Percentiles rank a stretch among this genome's conserved stretches.
These are phyloP conservation scores for Pyrenochaeta sp. DNA, from an alignment of 2,329 filamentous ascomycete genomes.

Conservation along the genomic window DNA sequence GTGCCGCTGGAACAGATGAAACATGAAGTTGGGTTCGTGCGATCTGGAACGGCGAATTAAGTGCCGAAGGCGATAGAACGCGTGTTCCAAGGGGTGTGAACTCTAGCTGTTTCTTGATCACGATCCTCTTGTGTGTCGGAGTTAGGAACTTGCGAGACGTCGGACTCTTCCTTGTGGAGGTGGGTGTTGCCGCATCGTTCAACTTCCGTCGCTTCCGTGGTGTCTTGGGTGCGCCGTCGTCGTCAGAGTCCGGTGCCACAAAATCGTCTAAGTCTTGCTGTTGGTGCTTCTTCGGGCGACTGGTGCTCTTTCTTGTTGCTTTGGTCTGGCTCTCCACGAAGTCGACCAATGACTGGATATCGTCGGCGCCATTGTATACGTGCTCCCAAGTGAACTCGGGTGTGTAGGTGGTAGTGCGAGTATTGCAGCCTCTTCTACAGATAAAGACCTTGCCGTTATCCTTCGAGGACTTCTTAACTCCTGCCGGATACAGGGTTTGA, in stretches of 20 bases:
- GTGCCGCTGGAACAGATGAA: conserved; percentile 85
- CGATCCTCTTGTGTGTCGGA: conserved; percentile 72
- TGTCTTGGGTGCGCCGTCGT: conserved; percentile 53
- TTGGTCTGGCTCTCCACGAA: conserved; percentile 77
- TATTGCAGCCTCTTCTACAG: conserved; percentile 88
- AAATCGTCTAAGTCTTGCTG: conserved; percentile 55
- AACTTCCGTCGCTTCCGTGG: conserved; percentile 60
- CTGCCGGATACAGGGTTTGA: conserved; percentile 73
- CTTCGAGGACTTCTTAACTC: conserved; percentile 75
- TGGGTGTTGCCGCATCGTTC: conserved; percentile 54
- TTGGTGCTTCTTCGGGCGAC: conserved; percentile 41
- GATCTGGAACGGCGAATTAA: conserved; percentile 88
- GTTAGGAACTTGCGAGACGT: conserved; percentile 66
- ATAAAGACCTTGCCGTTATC: conserved; percentile 88
- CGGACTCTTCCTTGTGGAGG: conserved; percentile 55
- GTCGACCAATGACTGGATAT: conserved; percentile 71
- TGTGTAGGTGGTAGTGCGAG: conserved; percentile 87
- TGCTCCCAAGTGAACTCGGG: conserved; percentile 94
- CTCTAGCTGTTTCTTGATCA: conserved; percentile 87
- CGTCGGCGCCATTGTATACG: conserved; percentile 73
- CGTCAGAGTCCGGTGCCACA: conserved; percentile 52
- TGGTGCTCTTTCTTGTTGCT: conserved; percentile 65
- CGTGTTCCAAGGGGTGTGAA: conserved; percentile 96
- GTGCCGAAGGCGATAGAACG: conserved; percentile 77
- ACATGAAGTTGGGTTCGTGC: conserved; percentile 91